These are phyloP conservation scores for Aspergillus sp. DNA, from an alignment of 2,329 filamentous ascomycete species.

Conservation along the genomic window DNA sequence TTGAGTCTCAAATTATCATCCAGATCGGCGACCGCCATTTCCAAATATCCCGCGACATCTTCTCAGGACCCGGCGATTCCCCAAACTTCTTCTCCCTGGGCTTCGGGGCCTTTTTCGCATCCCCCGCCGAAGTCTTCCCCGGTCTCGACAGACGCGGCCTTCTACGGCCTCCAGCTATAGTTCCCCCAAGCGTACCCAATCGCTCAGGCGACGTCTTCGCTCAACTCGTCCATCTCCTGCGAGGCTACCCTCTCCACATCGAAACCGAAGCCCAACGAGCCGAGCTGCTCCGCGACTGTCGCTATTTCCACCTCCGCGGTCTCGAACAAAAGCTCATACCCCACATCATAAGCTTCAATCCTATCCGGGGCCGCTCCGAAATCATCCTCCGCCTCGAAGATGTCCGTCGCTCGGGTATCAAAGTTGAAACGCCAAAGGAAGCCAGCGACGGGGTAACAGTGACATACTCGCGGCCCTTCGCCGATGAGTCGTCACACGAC, in stretches of 20 bases:
- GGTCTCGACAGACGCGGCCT: slow-evolving; percentile 76
- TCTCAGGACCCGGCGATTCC: slow-evolving; percentile 80
- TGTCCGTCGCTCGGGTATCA: slow-evolving; percentile 82
- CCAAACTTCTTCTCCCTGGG: slow-evolving; percentile 95
- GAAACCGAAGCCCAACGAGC: slow-evolving; percentile 73
- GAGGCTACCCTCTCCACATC: slow-evolving; percentile 80
- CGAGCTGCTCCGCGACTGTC: slow-evolving; percentile 77
- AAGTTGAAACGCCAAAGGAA: slow-evolving; percentile 55
- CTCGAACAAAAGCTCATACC: slow-evolving; percentile 84
- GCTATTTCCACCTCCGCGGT: slow-evolving; percentile 90
- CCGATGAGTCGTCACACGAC: slow-evolving; percentile 72
- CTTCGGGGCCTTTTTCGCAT: slow-evolving; percentile 83
- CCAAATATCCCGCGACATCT: slow-evolving; percentile 84
- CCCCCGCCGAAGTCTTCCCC: slow-evolving; percentile 77
- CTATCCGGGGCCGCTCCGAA: slow-evolving; percentile 66
- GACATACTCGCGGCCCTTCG: slow-evolving; percentile 77
- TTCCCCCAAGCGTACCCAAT: slow-evolving; percentile 77
- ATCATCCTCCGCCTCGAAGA: slow-evolving; percentile 81
- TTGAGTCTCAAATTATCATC: slow-evolving; percentile 84
- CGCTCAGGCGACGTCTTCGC: slow-evolving; percentile 81
- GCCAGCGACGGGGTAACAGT: slow-evolving; percentile 33
- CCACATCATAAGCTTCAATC: slow-evolving; percentile 73
- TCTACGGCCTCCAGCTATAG: slow-evolving; percentile 81
- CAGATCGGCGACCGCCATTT: slow-evolving; percentile 85
- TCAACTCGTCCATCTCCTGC: slow-evolving; percentile 76